Base-by-base conservation (phyloP, 345 rosid genomes). In the Bruguiera gymnorhiza region DNA sequence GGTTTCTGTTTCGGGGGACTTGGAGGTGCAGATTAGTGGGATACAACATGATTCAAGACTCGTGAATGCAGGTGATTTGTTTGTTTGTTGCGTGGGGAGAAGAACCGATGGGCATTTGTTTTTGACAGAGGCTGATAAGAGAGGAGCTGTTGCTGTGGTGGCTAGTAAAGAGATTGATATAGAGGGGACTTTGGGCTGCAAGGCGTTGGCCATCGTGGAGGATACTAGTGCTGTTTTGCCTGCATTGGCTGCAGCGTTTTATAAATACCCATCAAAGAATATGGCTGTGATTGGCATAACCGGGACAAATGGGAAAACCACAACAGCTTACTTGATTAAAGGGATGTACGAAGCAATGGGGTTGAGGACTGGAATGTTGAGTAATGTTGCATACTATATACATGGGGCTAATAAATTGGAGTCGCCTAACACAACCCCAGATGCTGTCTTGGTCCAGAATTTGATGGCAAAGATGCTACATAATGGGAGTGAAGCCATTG, bases 331-430 rank as follows among this genome's bases (percentile, higher is more conserved):
- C 82, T 79, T 91, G 89, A 84, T 94, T 2, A 94, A 84, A 72
- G 89, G 93, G 56, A 85, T 91, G 79, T 94, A 91, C 13, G 95
- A 89, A 80, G 98, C 98, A 1, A 89, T 91, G 96, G 97, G 98
- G 24, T 82, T 89, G 77, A 70, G 98, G 74, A 89, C 93, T 58
- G 98, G 98, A 70, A 84, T 91, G 96, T 75, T 94, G 75, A 89
- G 89, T 80, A 68, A 89, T 0, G 95, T 87, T 66, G 87, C 92
- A 15, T 82, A 84, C 69, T 94, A 88, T 73, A 43, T 94, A 53
- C 90, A 89, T 39, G 93, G 95, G 2, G 89, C 87, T 67, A 86
- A 81, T 65, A 86, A 87, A 67, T 68, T 88, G 81, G 98, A 88
- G 70, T 79, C 87, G 20, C 81, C 83, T 31, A 74, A 70, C 62